These are phyloP conservation scores for Diaporthe longicolla DNA, from an alignment of 2,329 filamentous ascomycete species.

Conservation along the genomic window DNA sequence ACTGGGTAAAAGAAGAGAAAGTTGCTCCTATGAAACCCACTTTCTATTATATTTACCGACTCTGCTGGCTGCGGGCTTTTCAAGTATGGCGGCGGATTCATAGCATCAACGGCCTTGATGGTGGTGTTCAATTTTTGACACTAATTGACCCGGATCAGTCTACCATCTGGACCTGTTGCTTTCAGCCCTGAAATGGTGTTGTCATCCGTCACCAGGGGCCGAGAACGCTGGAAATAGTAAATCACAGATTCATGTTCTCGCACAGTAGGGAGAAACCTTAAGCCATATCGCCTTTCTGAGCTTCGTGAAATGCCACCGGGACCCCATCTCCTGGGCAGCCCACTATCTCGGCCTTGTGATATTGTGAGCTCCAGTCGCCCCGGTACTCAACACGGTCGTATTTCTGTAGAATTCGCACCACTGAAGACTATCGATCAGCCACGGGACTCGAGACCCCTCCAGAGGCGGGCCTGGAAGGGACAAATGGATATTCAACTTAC, in stretches of 20 bases:
- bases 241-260: neutral
- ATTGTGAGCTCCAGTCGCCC: constrained; percentile 61
- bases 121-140: neutral
- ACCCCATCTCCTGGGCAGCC: constrained; percentile 60
- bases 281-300: constrained; percentile 45
- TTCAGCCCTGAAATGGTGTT: neutral
- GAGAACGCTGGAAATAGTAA: neutral
- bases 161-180: neutral
- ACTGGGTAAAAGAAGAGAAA: neutral
- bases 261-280: constrained; percentile 19
- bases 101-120: neutral
- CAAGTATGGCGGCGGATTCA: no score
- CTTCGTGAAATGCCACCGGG: constrained; percentile 56
- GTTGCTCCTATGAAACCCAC: neutral
- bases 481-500: constrained; percentile 50
- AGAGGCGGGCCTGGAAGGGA: neutral
- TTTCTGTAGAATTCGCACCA: constrained; percentile 70
- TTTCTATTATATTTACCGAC: neutral
- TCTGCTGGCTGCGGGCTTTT: no score
- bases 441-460: constrained; percentile 49
- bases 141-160: neutral
- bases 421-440: constrained; percentile 49
- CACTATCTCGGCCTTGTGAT: constrained; percentile 60
- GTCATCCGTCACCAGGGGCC: neutral
- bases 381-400: constrained; percentile 68